Evolutionary conservation across 495 filamentous ascomycete species (phyloP).

Genomic region (Penicillium steckii): DNA sequence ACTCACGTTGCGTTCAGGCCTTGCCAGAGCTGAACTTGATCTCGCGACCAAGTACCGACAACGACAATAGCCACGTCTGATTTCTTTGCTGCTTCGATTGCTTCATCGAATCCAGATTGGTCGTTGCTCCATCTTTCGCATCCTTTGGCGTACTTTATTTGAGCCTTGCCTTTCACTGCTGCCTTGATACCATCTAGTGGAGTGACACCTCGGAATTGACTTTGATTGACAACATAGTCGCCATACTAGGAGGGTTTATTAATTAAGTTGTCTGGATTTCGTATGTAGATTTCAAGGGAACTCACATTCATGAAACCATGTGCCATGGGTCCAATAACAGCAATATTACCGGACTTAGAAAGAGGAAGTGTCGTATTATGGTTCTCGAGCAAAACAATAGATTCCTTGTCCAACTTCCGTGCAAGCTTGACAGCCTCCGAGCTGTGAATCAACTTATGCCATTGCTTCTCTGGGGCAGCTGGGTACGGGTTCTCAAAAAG

Average conservation of each 20-base stretch:
- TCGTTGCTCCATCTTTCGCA: constrained; percentile 73
- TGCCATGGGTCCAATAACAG: constrained; percentile 75
- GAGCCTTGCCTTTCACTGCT: constrained; percentile 50
- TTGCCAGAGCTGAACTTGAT: constrained; percentile 65
- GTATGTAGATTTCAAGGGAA: not conserved
- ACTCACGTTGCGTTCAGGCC: constrained; percentile 62
- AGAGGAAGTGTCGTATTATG: constrained; percentile 59
- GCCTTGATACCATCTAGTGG: constrained; percentile 65
- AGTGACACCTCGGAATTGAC: constrained; percentile 61
- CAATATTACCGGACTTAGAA: constrained; percentile 57
- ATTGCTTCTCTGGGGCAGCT: constrained; percentile 50
- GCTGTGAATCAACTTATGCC: constrained; percentile 57
- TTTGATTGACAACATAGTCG: constrained; percentile 63
- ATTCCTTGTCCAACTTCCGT: constrained; percentile 61
- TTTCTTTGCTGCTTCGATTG: constrained; percentile 58
- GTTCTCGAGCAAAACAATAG: constrained; percentile 70
- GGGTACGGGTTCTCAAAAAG: constrained; percentile 66
- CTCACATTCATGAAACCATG: constrained; percentile 67
- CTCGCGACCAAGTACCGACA: constrained; percentile 73
- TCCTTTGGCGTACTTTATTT: constrained; percentile 63
- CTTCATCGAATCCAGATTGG: constrained; percentile 59
- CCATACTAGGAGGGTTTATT: constrained; percentile 49
- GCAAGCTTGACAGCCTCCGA: constrained; percentile 54
- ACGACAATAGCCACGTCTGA: constrained; percentile 71
- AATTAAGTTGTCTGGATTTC: no score